Base-by-base conservation (phyloP, 768 basidiomycete genomes). In the Calocybe gangraenosa region DNA sequence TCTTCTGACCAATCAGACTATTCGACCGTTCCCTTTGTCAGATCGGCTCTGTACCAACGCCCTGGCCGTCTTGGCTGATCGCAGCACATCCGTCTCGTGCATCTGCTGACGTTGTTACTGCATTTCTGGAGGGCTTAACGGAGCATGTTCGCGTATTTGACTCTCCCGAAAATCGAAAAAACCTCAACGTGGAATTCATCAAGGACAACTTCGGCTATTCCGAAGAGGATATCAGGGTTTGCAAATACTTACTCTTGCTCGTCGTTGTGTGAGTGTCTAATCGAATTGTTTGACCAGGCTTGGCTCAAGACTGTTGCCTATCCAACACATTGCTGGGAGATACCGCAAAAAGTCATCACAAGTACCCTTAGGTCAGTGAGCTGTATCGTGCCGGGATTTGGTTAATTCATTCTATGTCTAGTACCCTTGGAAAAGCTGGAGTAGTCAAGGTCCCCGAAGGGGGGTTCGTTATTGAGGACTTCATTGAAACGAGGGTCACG, bases 1-100 rank as follows among this genome's bases (percentile, higher is more conserved):
- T 18, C 22, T n/a, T n/a, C n/a, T n/a, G n/a, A n/a, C n/a, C 14
- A 13, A 34, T 2, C 13, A 10, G 17, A 14, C 10, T 20, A 28
- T 28, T 28, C 11, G 11, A 28, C 5, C 25, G 5, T 11, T 28
- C 25, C 11, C 11, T 28, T 11, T 28, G 25, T 28, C 11, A 91
- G 87, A 90, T 92, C 51, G 86, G 87, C 11, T 82, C 85, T 7
- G 83, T 91, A 4, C 83, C 84, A 30, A 97, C 94, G 0, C 95
- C 95, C 0, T 99, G 95, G 95, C 90, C 93, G 11, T 94, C 92
- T 0, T 99, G 95, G 95, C 68, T 90, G 47, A 89, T 98, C 57
- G 94, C 90, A 19, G 91, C 91, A 7, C 86, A 91, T 52, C 84
- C 85, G 0, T 71, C 72, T 10, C 76, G 85, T 13, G 79, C 84